Percentiles rank a stretch among this genome's conserved stretches.
Conservation (phyloP, 192 early-diverging fungal species). For the Podila epigama region DNA sequence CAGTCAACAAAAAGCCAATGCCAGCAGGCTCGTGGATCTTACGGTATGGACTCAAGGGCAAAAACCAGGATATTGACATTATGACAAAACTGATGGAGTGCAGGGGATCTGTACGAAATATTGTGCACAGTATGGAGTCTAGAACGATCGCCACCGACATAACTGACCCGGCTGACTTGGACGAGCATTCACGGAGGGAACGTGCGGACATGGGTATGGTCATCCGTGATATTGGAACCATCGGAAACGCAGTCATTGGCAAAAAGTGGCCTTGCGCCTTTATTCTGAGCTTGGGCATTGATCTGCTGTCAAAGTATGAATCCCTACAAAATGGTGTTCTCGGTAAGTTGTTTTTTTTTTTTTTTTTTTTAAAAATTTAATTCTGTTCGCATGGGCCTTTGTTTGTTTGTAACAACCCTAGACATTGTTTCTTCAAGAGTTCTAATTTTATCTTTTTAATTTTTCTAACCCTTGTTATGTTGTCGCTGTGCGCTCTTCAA, state of each 20-base stretch:
- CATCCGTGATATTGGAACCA: slow-evolving; percentile 64
- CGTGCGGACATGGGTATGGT: slow-evolving; percentile 58
- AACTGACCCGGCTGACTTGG: neutral
- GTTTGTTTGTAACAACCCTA: too few relatives aligned
- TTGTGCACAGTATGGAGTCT: slow-evolving; percentile 8
- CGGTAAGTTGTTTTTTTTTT: slow-evolving; percentile 3
- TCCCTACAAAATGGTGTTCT: slow-evolving; percentile 11
- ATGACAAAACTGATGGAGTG: slow-evolving; percentile 46
- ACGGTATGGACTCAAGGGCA: slow-evolving; percentile 71
- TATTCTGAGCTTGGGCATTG: slow-evolving; percentile 56
- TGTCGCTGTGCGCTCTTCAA: neutral
- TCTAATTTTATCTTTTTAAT: neutral
- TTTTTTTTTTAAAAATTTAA: neutral
- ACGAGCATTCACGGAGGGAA: slow-evolving; percentile 6
- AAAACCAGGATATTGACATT: slow-evolving; percentile 48
- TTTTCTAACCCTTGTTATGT: neutral
- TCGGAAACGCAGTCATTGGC: slow-evolving; percentile 54
- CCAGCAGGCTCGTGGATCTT: slow-evolving; percentile 59
- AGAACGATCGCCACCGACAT: neutral
- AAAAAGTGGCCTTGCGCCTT: slow-evolving; percentile 61
- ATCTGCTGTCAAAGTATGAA: slow-evolving; percentile 50
- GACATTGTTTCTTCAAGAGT: too few relatives aligned
- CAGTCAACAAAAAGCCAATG: slow-evolving; percentile 54
- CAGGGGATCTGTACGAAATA: slow-evolving; percentile 12
- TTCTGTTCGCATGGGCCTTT: too few relatives aligned